Evolutionary conservation across 306 rosid genomes (phyloP), one percentile per base, ranked within the genome.

Genomic region (Quercus rubra): DNA sequence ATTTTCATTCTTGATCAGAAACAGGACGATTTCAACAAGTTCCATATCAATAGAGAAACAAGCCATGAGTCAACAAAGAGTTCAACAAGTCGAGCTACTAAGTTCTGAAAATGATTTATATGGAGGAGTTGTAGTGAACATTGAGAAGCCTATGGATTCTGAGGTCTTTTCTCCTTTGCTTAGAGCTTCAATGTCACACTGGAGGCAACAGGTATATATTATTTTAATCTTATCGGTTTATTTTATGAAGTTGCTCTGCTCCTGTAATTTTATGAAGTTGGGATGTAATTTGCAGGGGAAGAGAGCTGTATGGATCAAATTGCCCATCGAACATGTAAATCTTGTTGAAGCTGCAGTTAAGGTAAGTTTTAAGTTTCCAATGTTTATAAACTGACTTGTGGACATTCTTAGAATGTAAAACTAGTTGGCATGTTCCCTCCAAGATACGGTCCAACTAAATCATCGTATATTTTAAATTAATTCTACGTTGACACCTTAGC

Each of bases 251-350:
- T 41, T 8, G 46, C 46, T 41, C 54, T 49, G 15, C 54, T 30
- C 9, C 70, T 15, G 17, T 6, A 14, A 25, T 64, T n/a, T 64
- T 64, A 28, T 15, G 43, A 64, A 28, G 15, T 64, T 28, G n/a
- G 21, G 31, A 6, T 28, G 6, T 5, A 14, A 30, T 56, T 78
- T 73, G 33, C 35, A 94, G 97, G 94, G 90, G 63, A 94, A 94
- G 88, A 94, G 73, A 74, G 98, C 97, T 1, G 84, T 92, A 30
- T 92, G 98, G 98, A 86, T 94, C 81, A 94, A 92, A 67, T 66
- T 94, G 84, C 86, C 90, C 1, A 88, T 82, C 55, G 54, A 79
- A 81, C 83, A 67, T 38, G 80, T 90, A 81, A 85, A 86, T 87
- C 97, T 94, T 46, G 86, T 90, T 33, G 89, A 84, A 19, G 62